Conservation (phyloP, 495 filamentous ascomycete species). For the Parathielavia hyrcaniae region DNA sequence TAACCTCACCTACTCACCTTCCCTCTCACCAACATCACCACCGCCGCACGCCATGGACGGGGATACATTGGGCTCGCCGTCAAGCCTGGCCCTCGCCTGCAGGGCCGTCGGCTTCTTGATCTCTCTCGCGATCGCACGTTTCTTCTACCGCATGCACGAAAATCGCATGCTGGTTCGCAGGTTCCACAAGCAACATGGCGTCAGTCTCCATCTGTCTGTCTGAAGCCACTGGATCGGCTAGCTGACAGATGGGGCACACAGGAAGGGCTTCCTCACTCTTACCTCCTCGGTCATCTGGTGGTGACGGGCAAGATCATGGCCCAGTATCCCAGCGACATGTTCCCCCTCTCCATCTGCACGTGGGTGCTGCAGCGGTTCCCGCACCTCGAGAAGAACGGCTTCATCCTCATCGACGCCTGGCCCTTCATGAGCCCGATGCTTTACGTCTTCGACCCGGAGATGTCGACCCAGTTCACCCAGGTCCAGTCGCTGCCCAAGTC, state of each 20-base stretch:
- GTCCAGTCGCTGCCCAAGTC: not conserved
- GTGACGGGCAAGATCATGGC: conserved; percentile 24
- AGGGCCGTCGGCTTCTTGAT: not conserved
- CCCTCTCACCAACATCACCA: no score
- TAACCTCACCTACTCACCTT: no score
- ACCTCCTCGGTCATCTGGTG: conserved; percentile 34
- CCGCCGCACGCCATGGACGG: no score
- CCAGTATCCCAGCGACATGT: conserved; percentile 23
- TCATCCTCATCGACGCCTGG: conserved; percentile 45
- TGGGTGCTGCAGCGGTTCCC: conserved; percentile 25
- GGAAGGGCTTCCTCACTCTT: conserved; percentile 36
- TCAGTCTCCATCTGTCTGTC: conserved; percentile 21
- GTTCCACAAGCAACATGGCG: conserved; percentile 25
- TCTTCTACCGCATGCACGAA: conserved; percentile 28
- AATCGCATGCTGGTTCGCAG: conserved; percentile 26
- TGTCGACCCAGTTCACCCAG: conserved; percentile 10
- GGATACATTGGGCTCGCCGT: not conserved
- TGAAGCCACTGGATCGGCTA: not conserved
- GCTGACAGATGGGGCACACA: not conserved
- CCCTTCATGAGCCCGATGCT: conserved; percentile 37
- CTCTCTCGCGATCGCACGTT: conserved; percentile 8
- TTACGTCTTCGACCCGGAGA: conserved; percentile 32
- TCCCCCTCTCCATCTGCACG: conserved; percentile 20
- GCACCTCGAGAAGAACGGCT: conserved; percentile 22
- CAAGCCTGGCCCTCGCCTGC: not conserved